Percentiles rank a stretch among this genome's conserved stretches.
Evolutionary conservation across 805 yeast genomes (phyloP).

Genomic region (Teunomyces panamensis): DNA sequence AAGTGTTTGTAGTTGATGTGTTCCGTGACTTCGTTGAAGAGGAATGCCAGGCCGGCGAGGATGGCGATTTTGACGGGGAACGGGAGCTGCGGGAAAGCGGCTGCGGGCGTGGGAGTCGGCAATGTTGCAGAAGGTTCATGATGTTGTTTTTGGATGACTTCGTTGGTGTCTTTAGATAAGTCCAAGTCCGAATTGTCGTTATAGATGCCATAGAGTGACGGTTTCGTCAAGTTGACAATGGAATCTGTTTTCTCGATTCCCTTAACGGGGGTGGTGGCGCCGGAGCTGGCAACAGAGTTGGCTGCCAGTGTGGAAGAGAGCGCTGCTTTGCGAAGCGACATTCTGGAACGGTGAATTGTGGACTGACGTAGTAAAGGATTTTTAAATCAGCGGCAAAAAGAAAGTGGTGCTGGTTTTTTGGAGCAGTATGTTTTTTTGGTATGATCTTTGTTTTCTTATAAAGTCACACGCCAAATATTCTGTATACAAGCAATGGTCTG

Average conservation of each 20-base stretch:
- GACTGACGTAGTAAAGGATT: background rate
- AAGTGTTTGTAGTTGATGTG: slow-evolving; percentile 52
- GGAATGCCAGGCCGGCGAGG: slow-evolving; percentile 46
- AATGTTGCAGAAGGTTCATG: slow-evolving; percentile 4
- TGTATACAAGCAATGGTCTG: background rate
- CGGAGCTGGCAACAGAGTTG: slow-evolving; percentile 12
- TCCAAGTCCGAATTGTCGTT: slow-evolving; percentile 41
- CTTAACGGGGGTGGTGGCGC: slow-evolving; percentile 17
- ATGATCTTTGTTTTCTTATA: background rate
- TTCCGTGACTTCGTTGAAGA: slow-evolving; percentile 51
- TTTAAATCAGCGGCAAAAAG: background rate
- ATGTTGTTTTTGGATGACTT: slow-evolving; percentile 12
- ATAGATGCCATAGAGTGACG: slow-evolving; percentile 50
- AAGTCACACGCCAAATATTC: background rate
- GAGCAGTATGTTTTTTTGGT: background rate
- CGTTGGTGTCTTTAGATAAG: slow-evolving; percentile 18
- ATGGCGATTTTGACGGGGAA: slow-evolving; percentile 18
- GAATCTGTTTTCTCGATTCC: slow-evolving; percentile 36
- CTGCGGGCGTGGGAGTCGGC: background rate
- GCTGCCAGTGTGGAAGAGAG: slow-evolving; percentile 4
- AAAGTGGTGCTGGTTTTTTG: background rate
- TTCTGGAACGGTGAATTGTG: background rate
- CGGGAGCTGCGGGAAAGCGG: slow-evolving; percentile 3
- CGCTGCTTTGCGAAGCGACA: slow-evolving; percentile 1
- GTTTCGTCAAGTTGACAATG: slow-evolving; percentile 47